phyloP scores from a whole-genome alignment of 2,329 filamentous ascomycete genomes.

The Magnaporthiopsis poae region DNA sequence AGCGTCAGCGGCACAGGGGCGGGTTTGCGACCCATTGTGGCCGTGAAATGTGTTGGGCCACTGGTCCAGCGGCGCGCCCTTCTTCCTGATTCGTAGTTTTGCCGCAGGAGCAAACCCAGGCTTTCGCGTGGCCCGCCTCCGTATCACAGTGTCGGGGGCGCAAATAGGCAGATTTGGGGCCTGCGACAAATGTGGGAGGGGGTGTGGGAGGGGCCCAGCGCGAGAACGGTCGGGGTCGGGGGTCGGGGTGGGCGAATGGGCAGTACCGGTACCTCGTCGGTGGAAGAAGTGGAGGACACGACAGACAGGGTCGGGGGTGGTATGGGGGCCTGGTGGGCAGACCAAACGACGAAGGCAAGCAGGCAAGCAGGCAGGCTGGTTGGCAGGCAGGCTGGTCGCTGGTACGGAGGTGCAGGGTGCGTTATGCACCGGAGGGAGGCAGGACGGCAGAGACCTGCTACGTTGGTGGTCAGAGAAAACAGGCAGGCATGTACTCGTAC shows the following conservation, averaged over 20 bases:
- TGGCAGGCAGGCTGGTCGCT: neutral
- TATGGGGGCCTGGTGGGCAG: neutral
- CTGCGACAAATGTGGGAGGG: constrained; percentile 22
- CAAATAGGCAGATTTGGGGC: constrained; percentile 24
- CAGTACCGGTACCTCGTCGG: neutral
- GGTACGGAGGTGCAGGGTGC: neutral
- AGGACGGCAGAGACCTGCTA: neutral
- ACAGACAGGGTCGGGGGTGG: neutral
- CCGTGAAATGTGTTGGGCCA: constrained; percentile 4
- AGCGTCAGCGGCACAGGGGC: constrained; percentile 49
- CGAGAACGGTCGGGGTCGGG: constrained; percentile 8
- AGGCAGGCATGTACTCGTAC: neutral
- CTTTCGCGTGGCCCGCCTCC: constrained; percentile 23
- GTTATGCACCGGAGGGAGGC: neutral
- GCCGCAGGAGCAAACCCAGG: constrained; percentile 24
- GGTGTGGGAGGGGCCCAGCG: constrained; percentile 11
- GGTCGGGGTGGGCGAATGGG: neutral
- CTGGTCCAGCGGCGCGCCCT: constrained; percentile 1
- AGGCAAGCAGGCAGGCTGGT: too few relatives aligned
- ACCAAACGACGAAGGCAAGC: neutral
- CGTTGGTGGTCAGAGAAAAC: neutral
- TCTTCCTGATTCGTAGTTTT: constrained; percentile 22
- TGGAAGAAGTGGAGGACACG: constrained; percentile 1
- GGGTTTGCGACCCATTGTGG: constrained; percentile 47
- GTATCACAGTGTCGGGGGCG: constrained; percentile 25